Evolutionary conservation across 2,329 filamentous ascomycete species (phyloP).

Genomic region (Pseudogymnoascus sp.): DNA sequence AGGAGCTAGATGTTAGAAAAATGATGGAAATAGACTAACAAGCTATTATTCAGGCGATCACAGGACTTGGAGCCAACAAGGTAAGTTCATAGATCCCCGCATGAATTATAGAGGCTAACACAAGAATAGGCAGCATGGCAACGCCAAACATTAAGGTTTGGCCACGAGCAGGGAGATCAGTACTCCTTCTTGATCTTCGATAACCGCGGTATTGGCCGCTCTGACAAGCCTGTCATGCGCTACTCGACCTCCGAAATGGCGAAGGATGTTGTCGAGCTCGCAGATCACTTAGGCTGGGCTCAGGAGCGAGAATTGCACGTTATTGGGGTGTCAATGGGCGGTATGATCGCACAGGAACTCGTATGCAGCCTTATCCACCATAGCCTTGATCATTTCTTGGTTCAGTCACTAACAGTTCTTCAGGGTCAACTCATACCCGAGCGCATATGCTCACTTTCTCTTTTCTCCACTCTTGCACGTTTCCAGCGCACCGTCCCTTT

Average conservation of each 20-base stretch:
- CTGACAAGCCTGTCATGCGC: slow-evolving; percentile 67
- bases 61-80: slow-evolving; percentile 67
- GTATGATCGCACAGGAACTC: slow-evolving; percentile 88
- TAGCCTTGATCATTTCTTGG: not conserved
- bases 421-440: slow-evolving; percentile 44
- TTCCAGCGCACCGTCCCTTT: slow-evolving; percentile 58
- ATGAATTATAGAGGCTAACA: slow-evolving; percentile 11
- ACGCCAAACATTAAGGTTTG: slow-evolving; percentile 75
- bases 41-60: slow-evolving; percentile 55
- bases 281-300: slow-evolving; percentile 64
- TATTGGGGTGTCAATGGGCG: slow-evolving; percentile 75
- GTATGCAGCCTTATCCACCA: slow-evolving; percentile 31
- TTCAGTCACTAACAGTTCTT: not conserved
- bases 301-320: slow-evolving; percentile 55
- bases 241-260: slow-evolving; percentile 87
- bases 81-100: slow-evolving; percentile 14
- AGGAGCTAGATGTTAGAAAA: not conserved
- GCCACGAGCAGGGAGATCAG: slow-evolving; percentile 58
- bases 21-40: not conserved
- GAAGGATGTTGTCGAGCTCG: slow-evolving; percentile 64
- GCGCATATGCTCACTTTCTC: slow-evolving; percentile 48
- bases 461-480: slow-evolving; percentile 55
- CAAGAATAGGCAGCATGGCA: slow-evolving; percentile 61
- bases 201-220: slow-evolving; percentile 78
- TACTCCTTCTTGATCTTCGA: slow-evolving; percentile 75